Conservation (phyloP, 129 eudicot genomes). For the Ambrosia artemisiifolia region DNA sequence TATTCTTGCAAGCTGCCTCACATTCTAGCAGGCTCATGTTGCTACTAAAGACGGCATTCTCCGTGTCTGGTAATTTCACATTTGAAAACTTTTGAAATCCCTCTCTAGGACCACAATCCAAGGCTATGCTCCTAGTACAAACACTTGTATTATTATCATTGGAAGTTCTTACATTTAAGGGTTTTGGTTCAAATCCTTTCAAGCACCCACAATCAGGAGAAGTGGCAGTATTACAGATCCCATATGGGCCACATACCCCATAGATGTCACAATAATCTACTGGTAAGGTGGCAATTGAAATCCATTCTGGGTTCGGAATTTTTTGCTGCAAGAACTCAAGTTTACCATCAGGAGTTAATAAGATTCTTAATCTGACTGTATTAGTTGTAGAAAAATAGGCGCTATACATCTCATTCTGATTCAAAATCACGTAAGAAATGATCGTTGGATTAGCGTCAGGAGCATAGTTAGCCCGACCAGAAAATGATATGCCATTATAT, state of each 20-base stretch:
- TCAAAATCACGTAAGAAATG: background rate
- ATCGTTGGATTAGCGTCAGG: background rate
- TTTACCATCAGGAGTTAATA: slow-evolving; percentile 14
- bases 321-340: background rate
- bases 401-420: slow-evolving; percentile 8
- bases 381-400: background rate
- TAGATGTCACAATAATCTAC: slow-evolving; percentile 19
- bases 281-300: background rate
- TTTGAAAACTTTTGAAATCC: slow-evolving; percentile 19
- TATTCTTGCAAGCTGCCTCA: slow-evolving; percentile 27
- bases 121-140: slow-evolving; percentile 15
- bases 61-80: slow-evolving; percentile 29
- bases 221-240: slow-evolving; percentile 11
- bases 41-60: background rate
- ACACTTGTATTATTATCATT: slow-evolving; percentile 16
- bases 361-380: background rate
- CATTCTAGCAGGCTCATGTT: slow-evolving; percentile 13
- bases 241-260: slow-evolving; percentile 25
- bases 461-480: background rate
- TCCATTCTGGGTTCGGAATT: slow-evolving; percentile 9
- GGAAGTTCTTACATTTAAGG: no score
- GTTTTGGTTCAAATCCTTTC: slow-evolving; percentile 32
- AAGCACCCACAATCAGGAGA: slow-evolving; percentile 23
- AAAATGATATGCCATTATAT: slow-evolving; percentile 5
- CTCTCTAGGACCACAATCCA: slow-evolving; percentile 24